Evolutionary conservation across 2,329 filamentous ascomycete species (phyloP).

Genomic region (Orbilia blumenaviensis): DNA sequence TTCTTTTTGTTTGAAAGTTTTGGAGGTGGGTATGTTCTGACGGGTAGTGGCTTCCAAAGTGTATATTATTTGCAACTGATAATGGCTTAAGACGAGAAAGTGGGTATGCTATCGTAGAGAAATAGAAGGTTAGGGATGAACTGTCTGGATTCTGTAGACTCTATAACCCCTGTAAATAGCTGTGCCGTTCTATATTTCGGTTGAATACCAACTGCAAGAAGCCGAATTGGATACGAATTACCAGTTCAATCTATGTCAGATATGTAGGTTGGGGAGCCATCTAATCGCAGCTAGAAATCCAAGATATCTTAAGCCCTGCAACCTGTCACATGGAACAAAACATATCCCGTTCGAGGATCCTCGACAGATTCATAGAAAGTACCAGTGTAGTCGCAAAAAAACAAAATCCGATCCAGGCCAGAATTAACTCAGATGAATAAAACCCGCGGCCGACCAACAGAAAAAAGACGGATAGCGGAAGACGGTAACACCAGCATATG

Average conservation of each 20-base stretch:
- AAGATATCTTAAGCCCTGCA: background rate
- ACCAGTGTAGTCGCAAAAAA: background rate
- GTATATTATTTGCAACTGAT: background rate
- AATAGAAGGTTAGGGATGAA: background rate
- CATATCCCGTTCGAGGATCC: background rate
- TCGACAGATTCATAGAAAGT: slow-evolving; percentile 1
- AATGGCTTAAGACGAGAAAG: background rate
- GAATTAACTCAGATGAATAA: slow-evolving; percentile 7
- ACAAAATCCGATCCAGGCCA: background rate
- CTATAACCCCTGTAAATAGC: background rate
- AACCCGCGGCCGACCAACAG: too few relatives aligned
- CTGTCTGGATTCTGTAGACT: background rate
- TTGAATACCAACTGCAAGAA: background rate
- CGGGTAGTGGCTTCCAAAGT: background rate
- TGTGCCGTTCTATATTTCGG: background rate
- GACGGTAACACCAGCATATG: background rate
- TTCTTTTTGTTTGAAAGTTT: background rate
- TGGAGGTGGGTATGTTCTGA: background rate
- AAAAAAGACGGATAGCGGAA: slow-evolving; percentile 1
- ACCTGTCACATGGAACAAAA: slow-evolving; percentile 2
- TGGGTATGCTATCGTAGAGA: background rate
- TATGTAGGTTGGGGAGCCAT: background rate
- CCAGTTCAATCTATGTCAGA: background rate
- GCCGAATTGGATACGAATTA: background rate
- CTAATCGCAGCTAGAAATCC: background rate